phyloP scores from a whole-genome alignment of 2,329 filamentous ascomycete species.

The Pseudogymnoascus sp. region DNA sequence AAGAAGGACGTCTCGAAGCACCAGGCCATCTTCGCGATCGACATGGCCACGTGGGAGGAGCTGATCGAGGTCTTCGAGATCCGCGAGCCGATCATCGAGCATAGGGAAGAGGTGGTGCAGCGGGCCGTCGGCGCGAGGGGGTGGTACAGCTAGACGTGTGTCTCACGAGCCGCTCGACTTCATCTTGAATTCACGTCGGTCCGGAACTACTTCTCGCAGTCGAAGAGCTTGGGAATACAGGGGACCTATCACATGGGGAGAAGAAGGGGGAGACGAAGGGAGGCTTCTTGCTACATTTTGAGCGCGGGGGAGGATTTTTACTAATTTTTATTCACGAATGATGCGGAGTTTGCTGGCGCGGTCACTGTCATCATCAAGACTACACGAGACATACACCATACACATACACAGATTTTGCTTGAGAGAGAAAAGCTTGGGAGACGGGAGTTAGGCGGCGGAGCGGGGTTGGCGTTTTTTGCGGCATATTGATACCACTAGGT shows the following conservation, averaged over 20 bases:
- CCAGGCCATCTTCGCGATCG: conserved; percentile 81
- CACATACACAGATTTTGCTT: background rate
- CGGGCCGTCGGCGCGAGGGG: conserved; percentile 11
- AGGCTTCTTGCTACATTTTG: background rate
- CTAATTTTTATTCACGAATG: conserved; percentile 6
- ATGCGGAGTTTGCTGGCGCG: background rate
- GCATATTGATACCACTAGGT: conserved; percentile 2
- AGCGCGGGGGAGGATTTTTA: background rate
- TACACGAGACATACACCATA: conserved; percentile 6
- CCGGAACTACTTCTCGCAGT: background rate
- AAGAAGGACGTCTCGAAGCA: conserved; percentile 55
- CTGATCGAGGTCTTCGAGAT: conserved; percentile 71
- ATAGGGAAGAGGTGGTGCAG: conserved; percentile 50
- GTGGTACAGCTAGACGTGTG: conserved; percentile 14
- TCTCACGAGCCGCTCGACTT: background rate
- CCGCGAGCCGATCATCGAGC: conserved; percentile 72
- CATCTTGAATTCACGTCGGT: background rate
- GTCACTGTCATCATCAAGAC: background rate
- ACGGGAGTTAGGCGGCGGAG: background rate
- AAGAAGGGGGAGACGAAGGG: too few species aligned
- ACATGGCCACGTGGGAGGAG: conserved; percentile 74
- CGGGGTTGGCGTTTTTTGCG: background rate
- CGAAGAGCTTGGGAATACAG: background rate
- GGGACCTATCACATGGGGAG: background rate
- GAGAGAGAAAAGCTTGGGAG: background rate